These are phyloP conservation scores for Vicia sativa DNA, from an alignment of 306 rosid genomes.

Conservation along the genomic window DNA sequence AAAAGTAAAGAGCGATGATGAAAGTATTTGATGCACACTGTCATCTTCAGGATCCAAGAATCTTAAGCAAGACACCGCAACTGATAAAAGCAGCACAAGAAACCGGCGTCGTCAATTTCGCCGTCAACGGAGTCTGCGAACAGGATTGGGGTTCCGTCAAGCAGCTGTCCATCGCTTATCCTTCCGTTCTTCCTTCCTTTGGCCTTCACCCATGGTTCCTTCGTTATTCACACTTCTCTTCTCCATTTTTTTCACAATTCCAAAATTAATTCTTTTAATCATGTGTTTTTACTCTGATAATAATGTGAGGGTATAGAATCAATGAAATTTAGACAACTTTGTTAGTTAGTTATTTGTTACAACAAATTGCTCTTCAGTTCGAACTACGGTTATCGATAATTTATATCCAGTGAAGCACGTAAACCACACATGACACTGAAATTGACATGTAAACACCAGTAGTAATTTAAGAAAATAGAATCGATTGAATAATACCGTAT, in stretches of 20 bases:
- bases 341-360: neutral
- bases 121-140: constrained; percentile 77
- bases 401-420: neutral
- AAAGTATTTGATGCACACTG: constrained; percentile 89
- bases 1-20: constrained; percentile 30
- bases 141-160: constrained; percentile 82
- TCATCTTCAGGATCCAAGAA: constrained; percentile 87
- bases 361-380: neutral
- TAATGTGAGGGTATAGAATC: no score
- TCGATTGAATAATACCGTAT: neutral
- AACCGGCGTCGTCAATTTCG: constrained; percentile 65
- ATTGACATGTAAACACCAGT: neutral
- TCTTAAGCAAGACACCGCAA: constrained; percentile 54
- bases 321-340: no score
- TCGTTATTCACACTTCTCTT: neutral
- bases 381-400: neutral
- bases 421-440: neutral
- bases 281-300: no score
- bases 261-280: no score
- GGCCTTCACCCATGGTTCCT: constrained; percentile 83
- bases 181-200: constrained; percentile 70
- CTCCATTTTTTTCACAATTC: neutral
- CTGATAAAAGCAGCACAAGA: constrained; percentile 58
- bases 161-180: constrained; percentile 57
- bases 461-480: neutral